phyloP scores from a whole-genome alignment of 2,329 filamentous ascomycete genomes.

The Leptosphaerulina australis region DNA sequence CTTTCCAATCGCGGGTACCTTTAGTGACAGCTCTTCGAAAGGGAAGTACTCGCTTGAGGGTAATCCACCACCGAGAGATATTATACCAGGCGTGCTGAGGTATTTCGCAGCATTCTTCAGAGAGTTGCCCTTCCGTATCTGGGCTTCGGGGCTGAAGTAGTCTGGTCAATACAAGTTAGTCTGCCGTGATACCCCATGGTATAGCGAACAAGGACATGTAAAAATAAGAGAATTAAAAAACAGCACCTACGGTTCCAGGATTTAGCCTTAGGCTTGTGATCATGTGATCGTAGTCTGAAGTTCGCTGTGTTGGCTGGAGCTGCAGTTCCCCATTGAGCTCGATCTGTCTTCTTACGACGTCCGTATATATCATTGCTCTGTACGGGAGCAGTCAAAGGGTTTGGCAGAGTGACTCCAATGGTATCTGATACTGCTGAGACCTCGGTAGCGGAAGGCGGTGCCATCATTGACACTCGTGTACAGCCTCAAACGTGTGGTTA shows the following conservation, averaged over 20 bases:
- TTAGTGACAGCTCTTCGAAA: conserved; percentile 77
- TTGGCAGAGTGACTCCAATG: conserved; percentile 52
- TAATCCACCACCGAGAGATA: conserved; percentile 90
- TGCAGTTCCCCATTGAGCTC: conserved; percentile 74
- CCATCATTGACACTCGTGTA: conserved; percentile 26
- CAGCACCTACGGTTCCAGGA: conserved; percentile 78
- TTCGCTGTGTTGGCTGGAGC: conserved; percentile 78
- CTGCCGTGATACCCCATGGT: too few species aligned
- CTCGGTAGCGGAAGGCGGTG: conserved; percentile 49
- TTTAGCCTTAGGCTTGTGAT: conserved; percentile 75
- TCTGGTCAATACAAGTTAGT: conserved; percentile 38
- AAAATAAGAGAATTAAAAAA: background rate
- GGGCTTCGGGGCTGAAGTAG: conserved; percentile 57
- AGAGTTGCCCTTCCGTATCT: conserved; percentile 62
- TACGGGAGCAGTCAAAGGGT: conserved; percentile 60
- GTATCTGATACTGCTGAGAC: conserved; percentile 56
- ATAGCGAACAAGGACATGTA: too few species aligned
- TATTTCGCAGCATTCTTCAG: conserved; percentile 82
- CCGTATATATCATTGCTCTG: conserved; percentile 68
- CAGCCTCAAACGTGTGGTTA: background rate
- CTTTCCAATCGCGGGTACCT: conserved; percentile 70
- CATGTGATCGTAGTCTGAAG: conserved; percentile 72
- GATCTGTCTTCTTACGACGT: conserved; percentile 72
- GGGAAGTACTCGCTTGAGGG: conserved; percentile 92
- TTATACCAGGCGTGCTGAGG: conserved; percentile 80